These are phyloP conservation scores for Zostera marina DNA, from an alignment of 116 monocot species.

Conservation along the genomic window DNA sequence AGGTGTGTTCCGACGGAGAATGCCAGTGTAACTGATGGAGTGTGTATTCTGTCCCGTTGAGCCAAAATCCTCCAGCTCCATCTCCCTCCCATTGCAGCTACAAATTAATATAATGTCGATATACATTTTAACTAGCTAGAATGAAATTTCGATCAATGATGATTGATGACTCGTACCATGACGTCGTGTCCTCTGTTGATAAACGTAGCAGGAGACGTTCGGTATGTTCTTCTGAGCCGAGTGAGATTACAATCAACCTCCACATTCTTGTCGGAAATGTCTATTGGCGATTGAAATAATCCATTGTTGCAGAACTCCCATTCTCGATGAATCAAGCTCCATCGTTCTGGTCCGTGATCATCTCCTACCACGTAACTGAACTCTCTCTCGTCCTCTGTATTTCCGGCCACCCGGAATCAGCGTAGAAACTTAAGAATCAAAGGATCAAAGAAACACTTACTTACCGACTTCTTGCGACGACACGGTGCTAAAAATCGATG, in stretches of 20 bases:
- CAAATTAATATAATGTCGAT: not conserved
- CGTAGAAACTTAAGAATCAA: too few relatives aligned
- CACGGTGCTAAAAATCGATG: not conserved
- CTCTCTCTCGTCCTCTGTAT: too few relatives aligned
- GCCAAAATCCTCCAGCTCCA: constrained; percentile 25
- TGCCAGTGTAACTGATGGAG: constrained; percentile 53
- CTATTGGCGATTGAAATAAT: constrained; percentile 48
- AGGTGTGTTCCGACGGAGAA: constrained; percentile 44
- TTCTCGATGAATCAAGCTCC: too few relatives aligned
- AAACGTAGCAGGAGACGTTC: constrained; percentile 2
- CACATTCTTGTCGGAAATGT: constrained; percentile 26
- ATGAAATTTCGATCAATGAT: not conserved
- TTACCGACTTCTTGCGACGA: not conserved
- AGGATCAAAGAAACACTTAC: not conserved
- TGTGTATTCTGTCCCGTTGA: constrained; percentile 17
- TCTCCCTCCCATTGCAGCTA: constrained; percentile 19
- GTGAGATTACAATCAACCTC: constrained; percentile 12
- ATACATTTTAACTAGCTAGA: not conserved
- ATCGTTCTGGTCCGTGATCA: too few relatives aligned
- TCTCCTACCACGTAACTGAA: too few relatives aligned
- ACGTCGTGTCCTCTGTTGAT: constrained; percentile 27
- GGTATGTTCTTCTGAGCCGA: constrained; percentile 13
- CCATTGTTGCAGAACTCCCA: constrained; percentile 18
- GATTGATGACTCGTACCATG: constrained; percentile 19
- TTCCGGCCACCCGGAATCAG: not conserved